A percentile compares a stretch with the other conserved stretches of the same genome.
These are phyloP conservation scores for Geosmithia putterillii DNA, from an alignment of 2,329 filamentous ascomycete species.

Conservation along the genomic window DNA sequence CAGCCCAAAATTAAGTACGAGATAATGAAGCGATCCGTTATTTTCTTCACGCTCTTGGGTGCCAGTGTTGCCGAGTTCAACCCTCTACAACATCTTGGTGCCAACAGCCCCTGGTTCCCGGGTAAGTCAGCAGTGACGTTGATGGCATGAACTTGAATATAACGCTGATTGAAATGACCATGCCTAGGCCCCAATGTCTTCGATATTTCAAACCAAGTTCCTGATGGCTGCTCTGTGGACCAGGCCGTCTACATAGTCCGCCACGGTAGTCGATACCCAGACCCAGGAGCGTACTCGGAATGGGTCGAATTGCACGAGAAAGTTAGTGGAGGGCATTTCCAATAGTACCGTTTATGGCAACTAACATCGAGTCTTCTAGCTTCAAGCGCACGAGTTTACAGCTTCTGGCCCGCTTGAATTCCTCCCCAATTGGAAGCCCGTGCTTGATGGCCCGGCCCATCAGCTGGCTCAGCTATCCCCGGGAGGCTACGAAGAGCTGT, in stretches of 20 bases:
- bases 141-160: background rate
- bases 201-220: constrained; percentile 38
- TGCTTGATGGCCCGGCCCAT: constrained; percentile 36
- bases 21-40: background rate
- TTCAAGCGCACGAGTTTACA: constrained; percentile 39
- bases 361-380: constrained; percentile 17
- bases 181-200: constrained; percentile 39
- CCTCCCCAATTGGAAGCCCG: constrained; percentile 44
- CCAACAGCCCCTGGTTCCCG: constrained; percentile 39
- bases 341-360: background rate
- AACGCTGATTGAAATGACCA: background rate
- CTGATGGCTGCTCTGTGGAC: constrained; percentile 44
- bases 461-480: constrained; percentile 48
- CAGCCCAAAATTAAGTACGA: background rate
- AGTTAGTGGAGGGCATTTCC: constrained; percentile 17
- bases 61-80: constrained; percentile 9
- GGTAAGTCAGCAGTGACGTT: constrained; percentile 22
- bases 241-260: constrained; percentile 46
- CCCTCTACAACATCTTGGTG: constrained; percentile 35
- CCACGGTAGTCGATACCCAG: constrained; percentile 52
- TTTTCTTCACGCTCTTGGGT: background rate
- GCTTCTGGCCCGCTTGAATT: constrained; percentile 42
- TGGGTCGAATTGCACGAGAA: constrained; percentile 38
- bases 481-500: constrained; percentile 50
- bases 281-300: constrained; percentile 43